These are phyloP conservation scores for Entomortierella beljakovae DNA, from an alignment of 192 early-diverging fungal genomes.

Conservation along the genomic window DNA sequence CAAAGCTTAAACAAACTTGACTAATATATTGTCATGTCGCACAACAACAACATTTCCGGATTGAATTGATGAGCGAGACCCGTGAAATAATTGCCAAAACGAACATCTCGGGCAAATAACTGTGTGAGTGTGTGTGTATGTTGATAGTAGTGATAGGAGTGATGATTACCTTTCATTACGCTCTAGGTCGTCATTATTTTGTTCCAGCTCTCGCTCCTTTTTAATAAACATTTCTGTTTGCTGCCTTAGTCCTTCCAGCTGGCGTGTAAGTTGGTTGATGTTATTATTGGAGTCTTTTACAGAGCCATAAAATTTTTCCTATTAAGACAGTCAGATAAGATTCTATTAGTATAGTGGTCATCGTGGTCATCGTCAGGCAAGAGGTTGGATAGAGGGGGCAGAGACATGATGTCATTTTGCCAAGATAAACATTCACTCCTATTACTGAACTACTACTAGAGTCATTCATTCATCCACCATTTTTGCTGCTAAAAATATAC, in stretches of 20 bases:
- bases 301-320: slow-evolving; percentile 72
- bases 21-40: slow-evolving; percentile 21
- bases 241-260: slow-evolving; percentile 77
- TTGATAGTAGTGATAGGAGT: not conserved
- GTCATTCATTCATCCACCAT: too few species aligned
- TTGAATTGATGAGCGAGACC: slow-evolving; percentile 1
- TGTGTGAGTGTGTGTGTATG: not conserved
- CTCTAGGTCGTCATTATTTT: slow-evolving; percentile 85
- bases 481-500: too few species aligned
- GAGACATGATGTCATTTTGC: too few species aligned
- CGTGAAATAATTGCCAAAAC: slow-evolving; percentile 15
- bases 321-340: slow-evolving; percentile 6
- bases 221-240: slow-evolving; percentile 79
- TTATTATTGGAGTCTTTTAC: slow-evolving; percentile 74
- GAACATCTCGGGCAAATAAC: too few species aligned
- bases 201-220: slow-evolving; percentile 80
- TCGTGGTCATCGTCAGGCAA: too few species aligned
- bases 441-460: too few species aligned
- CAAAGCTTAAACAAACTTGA: slow-evolving; percentile 17
- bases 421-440: too few species aligned
- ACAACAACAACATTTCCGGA: slow-evolving; percentile 10
- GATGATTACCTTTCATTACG: slow-evolving; percentile 66
- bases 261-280: slow-evolving; percentile 77
- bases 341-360: not conserved
- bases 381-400: too few species aligned